Percentiles rank a stretch among this genome's conserved stretches.
Conservation (phyloP, 345 rosid genomes). For the Bruguiera parviflora region DNA sequence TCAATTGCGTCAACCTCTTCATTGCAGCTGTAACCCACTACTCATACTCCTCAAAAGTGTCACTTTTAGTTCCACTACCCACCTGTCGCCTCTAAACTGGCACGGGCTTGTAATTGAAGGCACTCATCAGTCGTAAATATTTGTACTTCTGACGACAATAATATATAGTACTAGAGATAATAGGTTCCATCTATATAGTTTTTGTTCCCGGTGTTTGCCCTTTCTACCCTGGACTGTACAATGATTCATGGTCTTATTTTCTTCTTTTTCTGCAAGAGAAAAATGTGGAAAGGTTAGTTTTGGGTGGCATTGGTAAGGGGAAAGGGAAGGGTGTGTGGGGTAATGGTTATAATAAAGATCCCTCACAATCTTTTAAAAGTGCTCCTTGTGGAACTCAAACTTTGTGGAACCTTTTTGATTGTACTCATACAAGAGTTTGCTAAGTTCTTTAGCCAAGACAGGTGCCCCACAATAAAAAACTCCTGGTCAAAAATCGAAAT, state of each 20-base stretch:
- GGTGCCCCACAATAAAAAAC: slow-evolving; percentile 98
- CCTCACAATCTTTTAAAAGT: slow-evolving; percentile 40
- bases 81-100: slow-evolving; percentile 9
- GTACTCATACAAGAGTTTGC: slow-evolving; percentile 85
- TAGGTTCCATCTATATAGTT: background rate
- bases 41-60: background rate
- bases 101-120: background rate
- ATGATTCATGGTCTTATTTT: slow-evolving; percentile 15
- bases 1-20: slow-evolving; percentile 18
- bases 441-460: slow-evolving; percentile 80
- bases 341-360: background rate
- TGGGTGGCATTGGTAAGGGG: background rate
- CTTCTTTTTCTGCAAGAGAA: background rate
- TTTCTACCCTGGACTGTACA: slow-evolving; percentile 30
- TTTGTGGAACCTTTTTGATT: slow-evolving; percentile 91
- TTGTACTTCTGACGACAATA: background rate
- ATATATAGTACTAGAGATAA: background rate
- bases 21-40: slow-evolving; percentile 36
- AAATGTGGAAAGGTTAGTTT: background rate
- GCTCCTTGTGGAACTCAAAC: slow-evolving; percentile 97
- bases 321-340: background rate
- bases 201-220: background rate
- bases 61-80: slow-evolving; percentile 5
- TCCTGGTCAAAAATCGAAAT: slow-evolving; percentile 45
- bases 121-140: slow-evolving; percentile 11